Percentiles rank a stretch among this genome's conserved stretches.
Conservation (phyloP, 2,329 filamentous ascomycete species). For the Nemania bipapillata region DNA sequence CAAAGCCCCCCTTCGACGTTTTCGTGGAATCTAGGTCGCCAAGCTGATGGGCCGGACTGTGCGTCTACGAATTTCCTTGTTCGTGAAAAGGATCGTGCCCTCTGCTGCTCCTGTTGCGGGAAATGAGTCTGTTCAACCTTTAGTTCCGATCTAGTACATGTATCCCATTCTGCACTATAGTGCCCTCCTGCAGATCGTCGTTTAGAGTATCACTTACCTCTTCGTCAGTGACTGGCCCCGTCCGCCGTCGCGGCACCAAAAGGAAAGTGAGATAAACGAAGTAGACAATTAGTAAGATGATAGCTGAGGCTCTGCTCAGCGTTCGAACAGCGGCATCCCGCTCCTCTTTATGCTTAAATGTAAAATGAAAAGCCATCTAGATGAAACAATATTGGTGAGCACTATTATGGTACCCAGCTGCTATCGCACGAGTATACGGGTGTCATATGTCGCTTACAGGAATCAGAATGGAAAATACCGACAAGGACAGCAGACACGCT, state of each 20-base stretch:
- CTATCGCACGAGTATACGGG: slow-evolving; percentile 11
- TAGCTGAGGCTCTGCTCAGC: slow-evolving; percentile 26
- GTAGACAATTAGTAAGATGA: slow-evolving; percentile 32
- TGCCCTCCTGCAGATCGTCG: neutral
- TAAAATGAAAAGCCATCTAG: slow-evolving; percentile 35
- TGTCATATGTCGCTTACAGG: slow-evolving; percentile 21
- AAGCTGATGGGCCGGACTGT: neutral
- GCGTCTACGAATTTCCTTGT: slow-evolving; percentile 22
- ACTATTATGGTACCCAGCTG: neutral
- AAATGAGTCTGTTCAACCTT: neutral
- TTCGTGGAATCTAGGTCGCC: slow-evolving; percentile 4
- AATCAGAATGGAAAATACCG: slow-evolving; percentile 33
- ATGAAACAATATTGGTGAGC: slow-evolving; percentile 1
- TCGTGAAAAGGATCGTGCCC: slow-evolving; percentile 13
- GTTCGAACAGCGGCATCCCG: slow-evolving; percentile 26
- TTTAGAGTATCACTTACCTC: slow-evolving; percentile 5
- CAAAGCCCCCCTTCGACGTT: slow-evolving; percentile 1
- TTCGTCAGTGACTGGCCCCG: neutral
- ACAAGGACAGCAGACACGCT: slow-evolving; percentile 32
- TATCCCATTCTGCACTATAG: neutral
- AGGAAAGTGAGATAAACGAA: slow-evolving; percentile 31
- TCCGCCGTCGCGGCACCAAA: slow-evolving; percentile 19
- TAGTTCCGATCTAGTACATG: neutral
- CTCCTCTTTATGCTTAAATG: slow-evolving; percentile 21
- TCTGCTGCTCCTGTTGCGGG: slow-evolving; percentile 8